Conservation (phyloP, 2,329 filamentous ascomycete species). For the Alternaria postmessia region DNA sequence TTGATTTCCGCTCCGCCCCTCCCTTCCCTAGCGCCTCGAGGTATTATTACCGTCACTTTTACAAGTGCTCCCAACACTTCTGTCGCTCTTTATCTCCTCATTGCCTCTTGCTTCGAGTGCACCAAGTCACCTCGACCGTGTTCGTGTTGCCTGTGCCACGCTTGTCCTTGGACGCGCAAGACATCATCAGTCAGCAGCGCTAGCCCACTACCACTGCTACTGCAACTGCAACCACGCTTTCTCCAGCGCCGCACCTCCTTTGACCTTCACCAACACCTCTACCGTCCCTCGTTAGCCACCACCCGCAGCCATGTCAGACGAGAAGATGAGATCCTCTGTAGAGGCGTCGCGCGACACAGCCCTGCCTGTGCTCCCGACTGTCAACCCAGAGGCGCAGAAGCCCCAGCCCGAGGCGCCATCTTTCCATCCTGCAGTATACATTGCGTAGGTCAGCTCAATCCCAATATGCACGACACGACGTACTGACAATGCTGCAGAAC, state of each 20-base stretch:
- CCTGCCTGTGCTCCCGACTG: conserved; percentile 75
- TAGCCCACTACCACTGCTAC: conserved; percentile 14
- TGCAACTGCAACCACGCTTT: conserved; percentile 17
- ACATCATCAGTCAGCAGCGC: conserved; percentile 34
- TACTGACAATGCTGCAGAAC: conserved; percentile 62
- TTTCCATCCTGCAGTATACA: conserved; percentile 86
- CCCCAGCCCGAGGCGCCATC: conserved; percentile 63
- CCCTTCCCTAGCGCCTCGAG: conserved; percentile 39
- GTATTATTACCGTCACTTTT: conserved; percentile 31
- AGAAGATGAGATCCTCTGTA: conserved; percentile 85
- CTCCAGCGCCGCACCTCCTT: conserved; percentile 31
- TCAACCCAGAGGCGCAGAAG: conserved; percentile 80
- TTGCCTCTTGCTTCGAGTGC: conserved; percentile 28
- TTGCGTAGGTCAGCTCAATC: conserved; percentile 66
- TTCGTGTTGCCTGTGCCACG: conserved; percentile 36
- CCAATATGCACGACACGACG: conserved; percentile 7
- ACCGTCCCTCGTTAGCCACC: conserved; percentile 31
- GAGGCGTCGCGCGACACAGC: conserved; percentile 72
- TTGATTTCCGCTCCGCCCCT: conserved; percentile 44
- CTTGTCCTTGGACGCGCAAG: conserved; percentile 20
- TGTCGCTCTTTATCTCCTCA: conserved; percentile 33
- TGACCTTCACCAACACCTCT: conserved; percentile 21
- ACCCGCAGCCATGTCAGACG: conserved; percentile 64
- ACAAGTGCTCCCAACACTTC: conserved; percentile 32
- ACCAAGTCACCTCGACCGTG: conserved; percentile 20